phyloP scores from a whole-genome alignment of 805 yeast species.

The Cyberlindnera saturnus region DNA sequence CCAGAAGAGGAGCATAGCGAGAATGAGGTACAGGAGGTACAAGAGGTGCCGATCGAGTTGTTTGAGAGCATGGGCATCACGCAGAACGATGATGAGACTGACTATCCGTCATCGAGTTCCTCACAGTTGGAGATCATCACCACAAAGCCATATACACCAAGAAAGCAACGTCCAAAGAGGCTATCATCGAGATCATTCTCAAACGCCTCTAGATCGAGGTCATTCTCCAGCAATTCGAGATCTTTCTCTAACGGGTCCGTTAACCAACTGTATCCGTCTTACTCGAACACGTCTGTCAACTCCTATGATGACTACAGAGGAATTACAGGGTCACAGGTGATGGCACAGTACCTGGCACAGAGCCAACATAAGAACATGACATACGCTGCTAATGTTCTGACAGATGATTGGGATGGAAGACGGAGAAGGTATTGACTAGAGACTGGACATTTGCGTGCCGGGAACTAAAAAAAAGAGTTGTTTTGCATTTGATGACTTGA shows the following conservation, averaged over 20 bases:
- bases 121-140: constrained; percentile 6
- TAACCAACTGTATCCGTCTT: no score
- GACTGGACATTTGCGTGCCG: no score
- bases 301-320: not conserved
- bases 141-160: constrained; percentile 4
- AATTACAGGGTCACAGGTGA: constrained; percentile 60
- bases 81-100: constrained; percentile 4
- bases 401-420: constrained; percentile 31
- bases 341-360: constrained; percentile 76
- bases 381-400: constrained; percentile 49
- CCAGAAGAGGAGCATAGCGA: constrained; percentile 7
- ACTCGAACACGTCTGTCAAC: no score
- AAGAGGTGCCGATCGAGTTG: constrained; percentile 16
- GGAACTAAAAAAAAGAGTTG: constrained; percentile 35
- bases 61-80: constrained; percentile 23
- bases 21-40: constrained; percentile 10
- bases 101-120: not conserved
- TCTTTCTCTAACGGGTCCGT: no score
- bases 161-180: constrained; percentile 1
- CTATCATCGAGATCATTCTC: no score
- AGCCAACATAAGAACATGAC: constrained; percentile 55
- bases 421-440: not conserved
- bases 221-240: no score
- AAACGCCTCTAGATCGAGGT: no score
- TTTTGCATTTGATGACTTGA: constrained; percentile 10